Evolutionary conservation across 177 flowering plant genomes (phyloP), one percentile per base, ranked within the genome.

Genomic region (Telopea speciosissima): DNA sequence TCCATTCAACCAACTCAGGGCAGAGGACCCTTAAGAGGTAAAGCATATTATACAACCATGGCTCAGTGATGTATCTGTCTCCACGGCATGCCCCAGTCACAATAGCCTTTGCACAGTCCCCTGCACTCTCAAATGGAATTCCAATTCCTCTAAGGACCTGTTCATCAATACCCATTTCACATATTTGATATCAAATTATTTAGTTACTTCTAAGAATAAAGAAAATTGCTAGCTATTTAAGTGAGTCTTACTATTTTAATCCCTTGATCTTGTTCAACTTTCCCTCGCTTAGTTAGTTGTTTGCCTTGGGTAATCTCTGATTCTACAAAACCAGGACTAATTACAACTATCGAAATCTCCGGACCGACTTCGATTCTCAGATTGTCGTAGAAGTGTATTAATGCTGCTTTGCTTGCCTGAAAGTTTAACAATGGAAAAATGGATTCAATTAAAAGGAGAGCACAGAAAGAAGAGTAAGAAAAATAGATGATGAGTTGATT

Each of bases 221-320:
- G n/a, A n/a, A n/a, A n/a, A n/a, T n/a, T n/a, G n/a, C n/a, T 31
- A 5, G 5, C 3, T 5, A 31, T 5, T 31, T 5, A 31, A 31
- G 33, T 31, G 33, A 31, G 33, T 2, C 33, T 31, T 36, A 36
- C 40, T 0, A 3, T 8, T 36, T 0, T 36, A 3, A 36, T 36
- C 40, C 3, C 40, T 5, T 4, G 40, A 36, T 36, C 9, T 3
- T 3, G 8, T 36, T 36, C 40, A 36, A 36, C 24, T 61, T 9
- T 24, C 11, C 86, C 86, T 14, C 61, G 77, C 73, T 72, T 67
- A 14, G 56, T 9, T 3, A 82, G 60, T 70, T 69, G 75, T 36
- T 80, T 81, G 24, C 83, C 88, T 56, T 70, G 71, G 0, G 82
- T 82, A 75, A 86, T 73, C 63, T 86, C 88, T 0, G 86, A 79